phyloP scores from a whole-genome alignment of 1,284 basidiomycete genomes.

The Cutaneotrichosporon cyanovorans region DNA sequence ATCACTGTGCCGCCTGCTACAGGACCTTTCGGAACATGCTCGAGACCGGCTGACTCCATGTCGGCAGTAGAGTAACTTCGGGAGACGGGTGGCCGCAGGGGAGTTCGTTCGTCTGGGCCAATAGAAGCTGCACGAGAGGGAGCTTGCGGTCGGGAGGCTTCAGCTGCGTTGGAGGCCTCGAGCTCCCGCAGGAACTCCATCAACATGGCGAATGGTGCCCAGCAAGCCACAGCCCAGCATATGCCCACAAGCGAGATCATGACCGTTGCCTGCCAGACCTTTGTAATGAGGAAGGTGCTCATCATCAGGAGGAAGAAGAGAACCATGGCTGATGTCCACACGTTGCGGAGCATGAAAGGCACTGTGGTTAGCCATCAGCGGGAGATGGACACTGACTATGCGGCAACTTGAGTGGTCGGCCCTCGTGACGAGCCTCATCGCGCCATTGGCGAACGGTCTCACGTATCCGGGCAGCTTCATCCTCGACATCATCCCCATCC shows the following conservation, averaged over 20 bases:
- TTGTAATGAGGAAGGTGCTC: conserved; percentile 73
- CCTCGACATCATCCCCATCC: conserved; percentile 52
- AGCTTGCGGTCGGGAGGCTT: too few relatives aligned
- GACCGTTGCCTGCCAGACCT: conserved; percentile 67
- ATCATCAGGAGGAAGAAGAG: conserved; percentile 69
- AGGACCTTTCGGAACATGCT: conserved; percentile 51
- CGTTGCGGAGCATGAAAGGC: conserved; percentile 81
- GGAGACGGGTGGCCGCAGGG: conserved; percentile 34
- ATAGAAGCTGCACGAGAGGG: neutral
- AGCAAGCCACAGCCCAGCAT: conserved; percentile 90
- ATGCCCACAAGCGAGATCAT: conserved; percentile 79
- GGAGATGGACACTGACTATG: conserved; percentile 46
- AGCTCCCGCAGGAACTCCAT: conserved; percentile 90
- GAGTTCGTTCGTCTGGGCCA: neutral
- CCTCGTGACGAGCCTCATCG: conserved; percentile 64
- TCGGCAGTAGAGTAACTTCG: conserved; percentile 58
- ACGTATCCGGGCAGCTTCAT: conserved; percentile 61
- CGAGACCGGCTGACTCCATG: conserved; percentile 45
- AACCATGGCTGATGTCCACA: conserved; percentile 79
- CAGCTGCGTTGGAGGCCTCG: conserved; percentile 29
- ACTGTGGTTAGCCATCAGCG: conserved; percentile 35
- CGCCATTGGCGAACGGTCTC: conserved; percentile 71
- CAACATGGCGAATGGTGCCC: conserved; percentile 65
- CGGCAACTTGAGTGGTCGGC: conserved; percentile 65
- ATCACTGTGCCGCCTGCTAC: conserved; percentile 87